Evolutionary conservation across 1,284 basidiomycete species (phyloP), one percentile per base, ranked within the genome.

Genomic region (Tilletia walkeri): DNA sequence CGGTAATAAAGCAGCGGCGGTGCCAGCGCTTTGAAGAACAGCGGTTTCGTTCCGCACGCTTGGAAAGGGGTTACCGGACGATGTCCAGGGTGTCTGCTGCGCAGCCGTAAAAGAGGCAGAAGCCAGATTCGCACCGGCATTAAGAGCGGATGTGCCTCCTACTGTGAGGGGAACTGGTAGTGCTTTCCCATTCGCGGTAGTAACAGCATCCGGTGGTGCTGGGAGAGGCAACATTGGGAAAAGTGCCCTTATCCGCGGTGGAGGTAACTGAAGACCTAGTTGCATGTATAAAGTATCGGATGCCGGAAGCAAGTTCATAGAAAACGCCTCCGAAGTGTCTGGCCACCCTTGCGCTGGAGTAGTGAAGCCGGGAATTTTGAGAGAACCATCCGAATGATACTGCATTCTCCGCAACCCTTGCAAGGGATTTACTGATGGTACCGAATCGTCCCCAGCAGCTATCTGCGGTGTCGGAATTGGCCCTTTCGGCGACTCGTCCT

Each of bases 161-260:
- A 63, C 59, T 5, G 36, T 38, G 34, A 63, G 59, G n/a, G 59
- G 59, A 24, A 63, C 59, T 12, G 59, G 59, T 34, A 63, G n/a
- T 18, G 59, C 38, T 16, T 38, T 34, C 14, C 59, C 59, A 36
- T 18, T 63, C 16, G 59, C 59, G 3, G 59, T 41, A 14, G 36
- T 34, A 1, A 63, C 59, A 20, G 59, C 59, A 39, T 63, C 59
- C 39, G 59, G 38, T 16, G 59, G 59, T 12, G 59, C 59, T n/a
- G 59, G 59, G 3, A 63, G 36, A 2, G 59, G 59, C 59, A 63
- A 36, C 59, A 63, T 36, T 38, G 59, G 34, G 16, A 63, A 63
- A 16, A 63, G 59, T 6, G 36, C 59, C 9, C 59, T 34, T 63
- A 63, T 63, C 34, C 59, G 7, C 3, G 59, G 59, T 18, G 59